A percentile compares a stretch with the other conserved stretches of the same genome.
phyloP scores from a whole-genome alignment of 768 basidiomycete genomes.

The Termitomyces heimii region DNA sequence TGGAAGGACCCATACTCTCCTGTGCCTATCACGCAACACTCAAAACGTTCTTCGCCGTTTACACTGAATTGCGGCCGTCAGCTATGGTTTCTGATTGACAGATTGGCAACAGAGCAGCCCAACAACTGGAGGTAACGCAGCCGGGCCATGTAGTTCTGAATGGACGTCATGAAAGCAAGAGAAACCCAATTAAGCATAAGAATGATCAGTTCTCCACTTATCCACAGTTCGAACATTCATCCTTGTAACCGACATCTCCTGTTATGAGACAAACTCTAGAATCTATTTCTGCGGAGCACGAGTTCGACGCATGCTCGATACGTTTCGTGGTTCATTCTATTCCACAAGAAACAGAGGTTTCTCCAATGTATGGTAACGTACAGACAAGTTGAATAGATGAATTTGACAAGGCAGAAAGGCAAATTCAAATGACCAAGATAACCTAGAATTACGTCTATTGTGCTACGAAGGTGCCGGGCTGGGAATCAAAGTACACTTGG shows the following conservation, averaged over 20 bases:
- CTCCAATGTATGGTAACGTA: background rate
- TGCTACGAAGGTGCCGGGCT: background rate
- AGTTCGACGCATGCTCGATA: background rate
- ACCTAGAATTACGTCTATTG: background rate
- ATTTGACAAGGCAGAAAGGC: background rate
- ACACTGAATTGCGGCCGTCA: background rate
- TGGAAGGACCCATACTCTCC: background rate
- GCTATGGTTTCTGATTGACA: background rate
- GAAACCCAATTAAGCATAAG: background rate
- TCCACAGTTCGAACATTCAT: background rate
- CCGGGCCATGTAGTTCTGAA: background rate
- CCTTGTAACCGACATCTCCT: background rate
- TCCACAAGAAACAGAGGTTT: background rate
- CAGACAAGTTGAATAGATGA: background rate
- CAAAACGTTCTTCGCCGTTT: background rate
- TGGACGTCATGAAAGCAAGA: background rate
- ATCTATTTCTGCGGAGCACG: background rate
- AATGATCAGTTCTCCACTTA: no score
- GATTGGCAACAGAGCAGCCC: background rate
- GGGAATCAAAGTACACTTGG: background rate
- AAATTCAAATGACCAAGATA: background rate
- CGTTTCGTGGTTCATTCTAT: background rate
- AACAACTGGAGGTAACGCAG: background rate
- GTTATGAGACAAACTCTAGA: background rate
- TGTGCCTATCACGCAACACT: background rate